Evolutionary conservation across 495 filamentous ascomycete species (phyloP), one percentile per base, ranked within the genome.

Genomic region (Trichoderma erinaceum): DNA sequence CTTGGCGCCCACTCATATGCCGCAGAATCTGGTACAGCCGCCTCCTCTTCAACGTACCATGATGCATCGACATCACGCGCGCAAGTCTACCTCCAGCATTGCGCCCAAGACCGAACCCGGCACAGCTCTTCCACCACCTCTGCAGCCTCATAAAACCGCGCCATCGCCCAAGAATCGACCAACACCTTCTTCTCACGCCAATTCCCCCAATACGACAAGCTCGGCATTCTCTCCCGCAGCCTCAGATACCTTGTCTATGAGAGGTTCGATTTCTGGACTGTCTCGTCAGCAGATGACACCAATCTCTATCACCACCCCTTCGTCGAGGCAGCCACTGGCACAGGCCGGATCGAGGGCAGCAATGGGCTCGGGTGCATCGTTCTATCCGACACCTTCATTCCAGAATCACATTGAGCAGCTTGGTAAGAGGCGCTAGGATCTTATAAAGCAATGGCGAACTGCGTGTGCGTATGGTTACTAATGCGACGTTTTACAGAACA

Each of bases 351-450:
- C 48, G 67, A 61, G 44, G 65, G 68, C 77, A 65, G 73, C 71
- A 69, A 76, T 70, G 63, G 77, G 71, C 71, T 50, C 70, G 72
- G 29, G 79, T 71, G 64, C 79, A 65, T 71, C 81, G 52, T 93
- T 89, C 78, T 97, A 95, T 71, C 88, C 90, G 46, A 89, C 92
- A 67, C 87, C 90, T 15, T 80, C 79, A 27, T 97, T 96, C 77
- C 91, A 96, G 76, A 92, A 89, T 77, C 95, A 98, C 81, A 92
- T 94, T 78, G 90, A 97, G 79, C 93, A 97, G 84, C 89, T 99
- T 82, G 95, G 95, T 91, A 93, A 91, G 94, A 83, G 88, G 81
- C 75, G 89, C 88, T 1, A 64, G 11, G 16, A 18, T 21, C 16
- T 15, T 4, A 0, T 38, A 21, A 27, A 35, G n/a, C 4, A 4